A percentile compares a stretch with the other conserved stretches of the same genome.
Evolutionary conservation across 2,329 filamentous ascomycete species (phyloP).

Genomic region (Fusarium sterilihyphosum): DNA sequence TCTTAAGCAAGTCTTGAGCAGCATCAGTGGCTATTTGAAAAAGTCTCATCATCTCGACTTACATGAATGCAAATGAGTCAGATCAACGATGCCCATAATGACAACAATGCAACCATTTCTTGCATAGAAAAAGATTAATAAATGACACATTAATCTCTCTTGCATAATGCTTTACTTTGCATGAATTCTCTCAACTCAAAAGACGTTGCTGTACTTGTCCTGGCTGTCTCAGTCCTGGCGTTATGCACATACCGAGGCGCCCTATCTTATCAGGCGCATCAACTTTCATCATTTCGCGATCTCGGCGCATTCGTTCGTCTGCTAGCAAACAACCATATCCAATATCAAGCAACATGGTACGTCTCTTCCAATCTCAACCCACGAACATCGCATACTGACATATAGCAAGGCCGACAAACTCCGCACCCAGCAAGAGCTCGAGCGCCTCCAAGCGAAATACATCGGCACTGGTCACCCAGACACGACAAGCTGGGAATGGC

Average conservation of each 20-base stretch:
- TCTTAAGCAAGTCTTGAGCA: not conserved
- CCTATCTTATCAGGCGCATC: constrained; percentile 14
- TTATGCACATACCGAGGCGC: constrained; percentile 26
- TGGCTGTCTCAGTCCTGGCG: not conserved
- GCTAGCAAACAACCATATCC: not conserved
- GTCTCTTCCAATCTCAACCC: not conserved
- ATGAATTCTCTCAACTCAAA: not conserved
- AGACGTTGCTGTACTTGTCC: not conserved
- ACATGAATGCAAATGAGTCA: not conserved
- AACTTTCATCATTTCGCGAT: constrained; percentile 15
- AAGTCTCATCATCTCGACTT: not conserved
- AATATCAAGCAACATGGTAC: constrained; percentile 39
- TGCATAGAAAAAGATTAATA: no score
- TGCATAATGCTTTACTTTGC: not conserved
- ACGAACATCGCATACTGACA: constrained; percentile 1
- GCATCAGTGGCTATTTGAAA: not conserved
- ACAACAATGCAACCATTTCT: not conserved
- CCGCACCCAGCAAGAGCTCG: constrained; percentile 95
- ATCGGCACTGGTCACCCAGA: constrained; percentile 96
- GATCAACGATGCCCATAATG: not conserved
- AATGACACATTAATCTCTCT: not conserved
- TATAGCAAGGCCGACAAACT: constrained; percentile 88
- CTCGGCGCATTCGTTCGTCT: not conserved
- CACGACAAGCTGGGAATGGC: constrained; percentile 98
- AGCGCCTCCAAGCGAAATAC: constrained; percentile 94